phyloP scores from a whole-genome alignment of 345 rosid genomes.

The Citrus sinensis region DNA sequence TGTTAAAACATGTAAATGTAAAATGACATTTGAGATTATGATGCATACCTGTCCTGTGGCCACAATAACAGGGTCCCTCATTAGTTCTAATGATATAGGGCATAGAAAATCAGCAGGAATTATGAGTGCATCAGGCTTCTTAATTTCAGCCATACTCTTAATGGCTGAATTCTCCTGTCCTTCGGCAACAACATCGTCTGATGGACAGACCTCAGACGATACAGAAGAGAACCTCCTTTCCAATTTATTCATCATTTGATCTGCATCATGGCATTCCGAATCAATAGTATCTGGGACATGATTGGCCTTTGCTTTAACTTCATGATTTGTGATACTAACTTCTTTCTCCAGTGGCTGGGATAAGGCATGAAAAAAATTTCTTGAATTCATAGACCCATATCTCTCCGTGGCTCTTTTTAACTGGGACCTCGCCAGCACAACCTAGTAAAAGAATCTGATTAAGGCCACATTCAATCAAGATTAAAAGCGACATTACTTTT shows the following conservation, averaged over 20 bases:
- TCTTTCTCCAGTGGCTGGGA: conserved; percentile 48
- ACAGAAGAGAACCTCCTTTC: conserved; percentile 36
- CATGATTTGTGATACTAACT: conserved; percentile 22
- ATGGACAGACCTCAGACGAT: conserved; percentile 28
- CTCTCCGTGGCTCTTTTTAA: conserved; percentile 75
- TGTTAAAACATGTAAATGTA: neutral
- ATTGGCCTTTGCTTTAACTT: conserved; percentile 32
- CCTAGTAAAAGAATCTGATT: conserved; percentile 37
- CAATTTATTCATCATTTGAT: conserved; percentile 25
- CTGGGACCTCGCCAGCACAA: conserved; percentile 70
- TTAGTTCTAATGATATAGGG: conserved; percentile 83
- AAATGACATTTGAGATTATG: neutral
- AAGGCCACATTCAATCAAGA: neutral
- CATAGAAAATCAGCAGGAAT: conserved; percentile 85
- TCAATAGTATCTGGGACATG: conserved; percentile 19
- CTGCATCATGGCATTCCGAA: conserved; percentile 7
- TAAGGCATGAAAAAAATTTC: conserved; percentile 34
- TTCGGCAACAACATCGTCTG: conserved; percentile 36
- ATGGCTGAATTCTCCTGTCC: conserved; percentile 28
- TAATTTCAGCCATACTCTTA: conserved; percentile 48
- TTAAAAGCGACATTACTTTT: conserved; percentile 1
- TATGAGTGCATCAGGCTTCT: conserved; percentile 48
- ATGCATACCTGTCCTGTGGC: conserved; percentile 84
- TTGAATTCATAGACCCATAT: conserved; percentile 56
- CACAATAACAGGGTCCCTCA: conserved; percentile 97